Evolutionary conservation across 202 grass and related monocot species (phyloP).

Genomic region (Musa balbisiana): DNA sequence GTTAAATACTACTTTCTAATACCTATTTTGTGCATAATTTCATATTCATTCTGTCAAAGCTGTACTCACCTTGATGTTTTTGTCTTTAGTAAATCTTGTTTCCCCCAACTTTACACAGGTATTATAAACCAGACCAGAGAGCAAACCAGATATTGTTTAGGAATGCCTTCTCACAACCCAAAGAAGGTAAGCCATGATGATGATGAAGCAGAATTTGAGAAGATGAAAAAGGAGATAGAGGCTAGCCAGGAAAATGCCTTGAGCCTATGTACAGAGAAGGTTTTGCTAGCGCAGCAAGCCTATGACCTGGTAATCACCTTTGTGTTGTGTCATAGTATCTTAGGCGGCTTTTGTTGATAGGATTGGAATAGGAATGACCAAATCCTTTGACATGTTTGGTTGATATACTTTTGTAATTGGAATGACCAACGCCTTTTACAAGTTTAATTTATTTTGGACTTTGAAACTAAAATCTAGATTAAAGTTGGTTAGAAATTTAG

Average conservation of each 20-base stretch:
- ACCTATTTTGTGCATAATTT: background rate
- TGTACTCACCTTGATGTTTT: background rate
- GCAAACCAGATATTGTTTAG: conserved; percentile 64
- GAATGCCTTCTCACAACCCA: conserved; percentile 43
- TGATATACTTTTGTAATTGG: too few species aligned
- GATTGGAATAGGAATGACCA: too few species aligned
- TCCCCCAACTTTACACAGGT: conserved; percentile 24
- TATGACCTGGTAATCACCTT: conserved; percentile 67
- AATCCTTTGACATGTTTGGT: too few species aligned
- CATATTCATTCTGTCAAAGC: background rate
- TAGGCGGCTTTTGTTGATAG: too few species aligned
- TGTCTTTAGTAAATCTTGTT: background rate
- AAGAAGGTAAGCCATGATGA: conserved; percentile 61
- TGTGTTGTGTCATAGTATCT: background rate
- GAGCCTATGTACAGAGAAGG: conserved; percentile 90
- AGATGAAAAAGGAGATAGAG: conserved; percentile 86
- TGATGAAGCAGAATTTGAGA: conserved; percentile 49
- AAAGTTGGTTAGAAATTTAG: too few species aligned
- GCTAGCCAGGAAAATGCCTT: conserved; percentile 81
- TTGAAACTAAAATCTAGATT: too few species aligned
- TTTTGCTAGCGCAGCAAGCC: conserved; percentile 57
- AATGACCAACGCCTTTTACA: too few species aligned
- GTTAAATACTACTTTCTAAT: background rate
- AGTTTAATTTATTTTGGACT: too few species aligned
- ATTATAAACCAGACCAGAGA: conserved; percentile 78